Evolutionary conservation across 768 basidiomycete species (phyloP), one percentile per base, ranked within the genome.

Genomic region (Suillus sp.): DNA sequence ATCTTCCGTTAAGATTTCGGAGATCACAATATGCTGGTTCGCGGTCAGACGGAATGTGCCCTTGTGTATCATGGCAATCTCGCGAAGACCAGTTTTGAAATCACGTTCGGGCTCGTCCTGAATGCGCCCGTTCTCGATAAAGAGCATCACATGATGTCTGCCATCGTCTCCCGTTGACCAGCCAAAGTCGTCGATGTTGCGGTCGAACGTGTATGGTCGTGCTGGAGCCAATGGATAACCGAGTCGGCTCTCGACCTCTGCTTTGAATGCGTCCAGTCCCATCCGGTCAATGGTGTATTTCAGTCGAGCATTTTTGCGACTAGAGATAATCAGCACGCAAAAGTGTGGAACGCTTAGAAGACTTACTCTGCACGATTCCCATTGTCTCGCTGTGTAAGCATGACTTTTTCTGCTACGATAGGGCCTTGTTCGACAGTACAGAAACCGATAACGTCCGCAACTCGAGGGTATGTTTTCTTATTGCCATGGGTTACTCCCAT

Each of bases 401-500:
- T 90, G 70, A 99, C 85, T 73, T 91, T 90, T 80, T 99, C 96
- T 10, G 95, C 95, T 4, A 96, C 90, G 63, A 85, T 80, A 69
- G 84, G 84, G 60, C 92, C 95, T 72, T 99, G 90, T 59, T 95
- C 93, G 6, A 86, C 79, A 1, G 91, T 92, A 70, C 94, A 95
- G 83, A 99, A 99, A 58, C 97, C 97, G 65, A 99, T 85, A 54
- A 97, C 78, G 70, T 90, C 89, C 34, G 86, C 95, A 51, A 89
- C 76, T 59, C 97, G 90, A 53, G 97, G 97, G 74, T 99, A 99
- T 0, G 97, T 99, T 82, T 97, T 96, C 82, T 98, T 99, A 83
- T 94, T 96, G 38, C 95, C 95, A 70, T 99, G 96, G 1, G 97
- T 99, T 50, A 98, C 97, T 76, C 97, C 97, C 97, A 99, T 99